Base-by-base conservation (phyloP, 1,284 basidiomycete species). In the Naganishia sp. region DNA sequence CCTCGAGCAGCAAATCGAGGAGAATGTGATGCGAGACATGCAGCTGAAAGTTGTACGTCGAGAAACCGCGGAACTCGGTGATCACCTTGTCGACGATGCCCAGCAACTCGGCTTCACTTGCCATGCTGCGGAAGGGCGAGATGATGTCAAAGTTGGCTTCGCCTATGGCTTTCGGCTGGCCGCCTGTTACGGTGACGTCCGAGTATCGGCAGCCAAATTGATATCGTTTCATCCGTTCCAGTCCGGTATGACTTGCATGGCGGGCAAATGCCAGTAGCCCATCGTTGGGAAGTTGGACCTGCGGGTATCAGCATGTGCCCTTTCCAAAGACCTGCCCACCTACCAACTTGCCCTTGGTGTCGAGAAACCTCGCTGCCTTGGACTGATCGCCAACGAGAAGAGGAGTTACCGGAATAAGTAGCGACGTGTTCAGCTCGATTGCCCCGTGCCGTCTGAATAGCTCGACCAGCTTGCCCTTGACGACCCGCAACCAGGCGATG, bases 381-480 rank as follows among this genome's bases (percentile, higher is more conserved):
- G 85, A 67, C 64, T 87, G 84, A 9, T 89, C 86, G 42, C 87
- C 85, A 0, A 82, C 77, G 43, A 84, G 82, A 2, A 87, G 81
- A 0, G 80, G 78, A 28, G 81, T 82, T 31, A 82, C 81, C 0
- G 93, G 94, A 72, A 93, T 86, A 5, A 97, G 81, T 16, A 95
- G 80, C 0, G 92, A 89, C 0, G 92, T 87, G 70, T 91, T 88
- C 71, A 75, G 74, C 59, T 94, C 87, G 2, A 96, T 86, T 0
- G 94, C 93, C 6, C 94, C 94, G 72, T 94, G 94, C 2, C 94
- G 82, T 54, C 88, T 86, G 76, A 96, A 94, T 15, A 94, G 86
- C 7, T 86, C 81, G 2, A 86, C 83, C 3, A 96, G 81, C 25
- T 87, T 86, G 65, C 92, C 88, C 68, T 88, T 84, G 3, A 95